Conservation (phyloP, 345 rosid species). For the Physaria fendleri region DNA sequence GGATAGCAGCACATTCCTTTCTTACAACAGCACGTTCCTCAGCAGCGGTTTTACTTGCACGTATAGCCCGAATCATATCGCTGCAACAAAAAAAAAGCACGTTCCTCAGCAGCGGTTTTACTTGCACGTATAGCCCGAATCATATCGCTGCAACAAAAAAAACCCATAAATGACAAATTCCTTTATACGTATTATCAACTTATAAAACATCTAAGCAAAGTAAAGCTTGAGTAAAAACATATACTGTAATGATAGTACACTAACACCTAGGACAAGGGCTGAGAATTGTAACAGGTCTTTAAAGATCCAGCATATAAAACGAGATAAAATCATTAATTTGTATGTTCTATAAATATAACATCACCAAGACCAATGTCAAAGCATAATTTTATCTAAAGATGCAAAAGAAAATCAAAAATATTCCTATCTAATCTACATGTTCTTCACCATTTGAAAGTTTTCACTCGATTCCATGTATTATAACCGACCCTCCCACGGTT, state of each 20-base stretch:
- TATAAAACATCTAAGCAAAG: background rate
- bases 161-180: background rate
- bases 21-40: slow-evolving; percentile 95
- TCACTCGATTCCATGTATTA: background rate
- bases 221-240: background rate
- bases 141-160: slow-evolving; percentile 68
- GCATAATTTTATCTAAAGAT: background rate
- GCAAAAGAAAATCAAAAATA: background rate
- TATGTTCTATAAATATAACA: background rate
- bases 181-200: background rate
- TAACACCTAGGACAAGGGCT: background rate
- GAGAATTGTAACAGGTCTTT: background rate
- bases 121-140: slow-evolving; percentile 93
- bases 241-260: background rate
- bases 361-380: background rate
- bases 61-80: slow-evolving; percentile 97
- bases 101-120: slow-evolving; percentile 99
- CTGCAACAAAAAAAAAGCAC: slow-evolving; percentile 38
- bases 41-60: slow-evolving; percentile 98
- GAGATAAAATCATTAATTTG: background rate
- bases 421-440: background rate
- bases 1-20: slow-evolving; percentile 93
- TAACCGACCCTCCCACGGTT: too few species aligned
- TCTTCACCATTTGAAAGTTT: background rate
- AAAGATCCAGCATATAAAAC: background rate